phyloP scores from a whole-genome alignment of 371 early-diverging fungal species.

The Basidiobolus heterosporus region DNA sequence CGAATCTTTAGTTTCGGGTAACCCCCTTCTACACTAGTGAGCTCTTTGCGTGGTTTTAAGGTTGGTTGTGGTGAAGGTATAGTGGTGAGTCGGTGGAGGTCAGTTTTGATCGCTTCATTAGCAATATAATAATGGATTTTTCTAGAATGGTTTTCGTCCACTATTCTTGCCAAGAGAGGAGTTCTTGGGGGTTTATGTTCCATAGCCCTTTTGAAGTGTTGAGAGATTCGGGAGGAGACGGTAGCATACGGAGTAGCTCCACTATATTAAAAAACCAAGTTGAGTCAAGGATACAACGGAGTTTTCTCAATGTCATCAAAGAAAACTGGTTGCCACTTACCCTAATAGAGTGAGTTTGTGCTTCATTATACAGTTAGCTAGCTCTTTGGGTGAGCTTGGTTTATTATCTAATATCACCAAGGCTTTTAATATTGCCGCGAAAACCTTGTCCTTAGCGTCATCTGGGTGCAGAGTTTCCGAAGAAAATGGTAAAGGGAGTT shows the following conservation, averaged over 20 bases:
- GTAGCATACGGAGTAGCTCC: constrained; percentile 76
- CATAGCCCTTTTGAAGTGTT: constrained; percentile 62
- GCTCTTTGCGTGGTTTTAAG: constrained; percentile 7
- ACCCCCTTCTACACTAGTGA: constrained; percentile 8
- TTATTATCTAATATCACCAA: constrained; percentile 50
- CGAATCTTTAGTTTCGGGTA: constrained; percentile 11
- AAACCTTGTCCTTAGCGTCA: constrained; percentile 65
- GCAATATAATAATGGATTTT: constrained; percentile 60
- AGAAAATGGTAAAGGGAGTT: no score
- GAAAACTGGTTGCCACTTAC: constrained; percentile 14
- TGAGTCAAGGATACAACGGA: not conserved
- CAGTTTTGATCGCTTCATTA: constrained; percentile 6
- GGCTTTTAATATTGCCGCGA: constrained; percentile 64
- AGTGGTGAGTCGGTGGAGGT: not conserved
- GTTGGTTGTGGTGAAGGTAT: constrained; percentile 8
- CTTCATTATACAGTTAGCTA: constrained; percentile 56
- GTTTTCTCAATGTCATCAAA: not conserved
- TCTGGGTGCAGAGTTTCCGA: constrained; percentile 12
- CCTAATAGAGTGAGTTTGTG: constrained; percentile 57
- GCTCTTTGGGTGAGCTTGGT: constrained; percentile 65
- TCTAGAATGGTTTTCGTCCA: constrained; percentile 53
- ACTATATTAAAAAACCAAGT: constrained; percentile 8
- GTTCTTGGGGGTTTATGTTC: constrained; percentile 60
- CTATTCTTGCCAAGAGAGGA: constrained; percentile 48
- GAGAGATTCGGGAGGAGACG: constrained; percentile 70